Evolutionary conservation across 208 protist genomes (phyloP), one percentile per base, ranked within the genome.

Genomic region (Vickermania spadyakhi): DNA sequence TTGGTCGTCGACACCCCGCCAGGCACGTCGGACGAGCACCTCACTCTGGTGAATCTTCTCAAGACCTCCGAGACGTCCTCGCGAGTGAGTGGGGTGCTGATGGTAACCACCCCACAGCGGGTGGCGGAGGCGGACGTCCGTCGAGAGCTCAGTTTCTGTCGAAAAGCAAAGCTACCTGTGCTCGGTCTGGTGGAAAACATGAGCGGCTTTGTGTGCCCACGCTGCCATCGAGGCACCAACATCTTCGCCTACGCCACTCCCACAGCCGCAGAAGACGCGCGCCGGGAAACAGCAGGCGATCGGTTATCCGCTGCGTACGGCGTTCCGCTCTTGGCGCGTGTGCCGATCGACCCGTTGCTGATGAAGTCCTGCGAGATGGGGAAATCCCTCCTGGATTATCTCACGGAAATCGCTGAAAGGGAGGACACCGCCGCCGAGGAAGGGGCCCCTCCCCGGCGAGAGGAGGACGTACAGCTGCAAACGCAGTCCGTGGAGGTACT

Each of bases 101-200:
- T 99, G 27, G 88, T 99, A 23, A 99, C 98, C 1, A 99, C 98
- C 5, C 98, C 98, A 50, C 98, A 99, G 86, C 91, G 98, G 51
- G 96, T 99, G 0, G 80, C 98, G 14, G 81, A 99, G 55, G 82
- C 91, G 1, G 99, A 99, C 66, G 99, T 99, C 13, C 73, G 97
- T 45, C 75, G 89, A 22, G 98, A 99, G 74, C 73, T 99, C 54
- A 96, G 93, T 65, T 99, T 99, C 75, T 99, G 98, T 79, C 72
- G 90, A 25, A 99, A 99, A 69, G 88, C 96, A n/a, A 89, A 92
- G 53, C 50, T 99, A 2, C 77, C 68, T 0, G 76, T 99, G 18
- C 74, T 99, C 30, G 99, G 99, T 30, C 86, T 99, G 25, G 95
- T 99, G 18, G 98, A 99, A 70, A 99, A 99, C 82, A 99, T 99